phyloP scores from a whole-genome alignment of 306 rosid genomes.

The Senna siamea region DNA sequence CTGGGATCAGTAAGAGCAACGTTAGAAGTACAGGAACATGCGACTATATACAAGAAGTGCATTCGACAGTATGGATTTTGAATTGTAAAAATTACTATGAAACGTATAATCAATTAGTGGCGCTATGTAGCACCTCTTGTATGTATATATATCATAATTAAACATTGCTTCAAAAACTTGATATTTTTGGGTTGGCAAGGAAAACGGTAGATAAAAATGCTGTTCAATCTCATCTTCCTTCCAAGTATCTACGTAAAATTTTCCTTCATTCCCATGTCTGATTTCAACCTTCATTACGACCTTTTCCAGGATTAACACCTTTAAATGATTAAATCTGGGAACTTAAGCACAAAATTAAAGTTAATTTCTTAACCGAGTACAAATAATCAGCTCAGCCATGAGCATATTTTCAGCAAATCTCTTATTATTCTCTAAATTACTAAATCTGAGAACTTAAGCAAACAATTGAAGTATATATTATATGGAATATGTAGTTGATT shows the following conservation, averaged over 20 bases:
- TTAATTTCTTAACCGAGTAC: not conserved
- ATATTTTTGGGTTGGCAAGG: not conserved
- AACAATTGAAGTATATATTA: not conserved
- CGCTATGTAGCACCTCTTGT: not conserved
- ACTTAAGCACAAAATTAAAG: not conserved
- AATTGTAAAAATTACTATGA: not conserved
- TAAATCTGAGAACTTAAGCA: not conserved
- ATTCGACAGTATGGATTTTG: not conserved
- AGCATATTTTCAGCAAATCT: not conserved
- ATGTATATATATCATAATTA: not conserved
- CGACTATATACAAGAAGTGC: constrained; percentile 19
- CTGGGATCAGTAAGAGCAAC: constrained; percentile 74
- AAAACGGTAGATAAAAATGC: not conserved
- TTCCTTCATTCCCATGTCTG: not conserved
- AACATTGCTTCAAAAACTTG: not conserved
- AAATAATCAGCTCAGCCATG: not conserved
- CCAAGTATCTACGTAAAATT: too few species aligned
- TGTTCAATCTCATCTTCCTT: not conserved
- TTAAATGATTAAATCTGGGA: not conserved
- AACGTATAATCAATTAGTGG: not conserved
- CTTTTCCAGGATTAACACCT: not conserved
- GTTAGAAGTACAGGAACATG: constrained; percentile 8
- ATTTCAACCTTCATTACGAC: not conserved
- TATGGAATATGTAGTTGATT: not conserved
- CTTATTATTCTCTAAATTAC: not conserved